Conservation (phyloP, 495 filamentous ascomycete genomes). For the Lepraria neglecta region DNA sequence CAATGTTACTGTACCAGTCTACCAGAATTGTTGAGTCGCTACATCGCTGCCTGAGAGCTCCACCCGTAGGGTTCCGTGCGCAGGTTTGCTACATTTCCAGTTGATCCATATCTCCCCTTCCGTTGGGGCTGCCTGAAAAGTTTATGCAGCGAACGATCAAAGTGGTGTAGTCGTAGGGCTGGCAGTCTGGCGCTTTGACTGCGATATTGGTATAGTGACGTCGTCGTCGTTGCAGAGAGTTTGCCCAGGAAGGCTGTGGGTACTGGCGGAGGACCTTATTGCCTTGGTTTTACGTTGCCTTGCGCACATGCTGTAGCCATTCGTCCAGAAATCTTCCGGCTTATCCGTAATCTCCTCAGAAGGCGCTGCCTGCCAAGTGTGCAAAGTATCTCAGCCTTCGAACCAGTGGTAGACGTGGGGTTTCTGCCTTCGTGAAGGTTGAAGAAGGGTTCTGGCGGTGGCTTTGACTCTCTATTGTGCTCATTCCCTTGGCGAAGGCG, state of each 20-base stretch:
- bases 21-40: too few relatives aligned
- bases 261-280: too few relatives aligned
- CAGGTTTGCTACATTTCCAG: background rate
- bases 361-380: background rate
- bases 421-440: background rate
- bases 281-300: background rate
- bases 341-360: background rate
- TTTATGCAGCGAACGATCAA: background rate
- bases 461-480: background rate
- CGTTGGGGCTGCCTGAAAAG: background rate
- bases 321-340: background rate
- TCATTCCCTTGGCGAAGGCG: background rate
- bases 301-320: background rate
- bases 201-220: background rate
- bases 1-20: too few relatives aligned
- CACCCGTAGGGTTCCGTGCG: background rate
- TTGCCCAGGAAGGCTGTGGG: background rate
- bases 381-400: background rate
- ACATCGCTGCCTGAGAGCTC: background rate
- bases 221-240: background rate
- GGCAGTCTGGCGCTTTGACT: background rate
- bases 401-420: background rate
- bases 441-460: too few relatives aligned
- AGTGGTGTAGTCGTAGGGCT: background rate
- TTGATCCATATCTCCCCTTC: background rate